A percentile compares a stretch with the other conserved stretches of the same genome.
These are phyloP conservation scores for Cercophora sp. DNA, from an alignment of 495 filamentous ascomycete species.

Conservation along the genomic window DNA sequence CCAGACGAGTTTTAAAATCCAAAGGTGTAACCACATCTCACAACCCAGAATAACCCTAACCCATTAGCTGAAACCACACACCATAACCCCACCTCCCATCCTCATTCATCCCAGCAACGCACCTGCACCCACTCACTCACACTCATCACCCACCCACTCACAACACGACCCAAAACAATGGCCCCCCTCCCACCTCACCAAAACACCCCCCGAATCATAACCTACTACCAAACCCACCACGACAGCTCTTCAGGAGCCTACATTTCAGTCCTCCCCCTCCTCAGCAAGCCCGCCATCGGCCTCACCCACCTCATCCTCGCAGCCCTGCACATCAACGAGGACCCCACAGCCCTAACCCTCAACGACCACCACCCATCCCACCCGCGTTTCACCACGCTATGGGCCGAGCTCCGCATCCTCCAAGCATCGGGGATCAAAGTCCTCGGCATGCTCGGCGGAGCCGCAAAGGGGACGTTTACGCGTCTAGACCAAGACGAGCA, in stretches of 20 bases:
- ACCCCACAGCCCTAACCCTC: constrained; percentile 57
- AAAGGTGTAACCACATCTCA: no score
- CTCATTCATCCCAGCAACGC: no score
- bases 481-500: constrained; percentile 55
- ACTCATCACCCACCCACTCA: no score
- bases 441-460: constrained; percentile 82
- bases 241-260: constrained; percentile 53
- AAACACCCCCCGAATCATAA: constrained; percentile 15
- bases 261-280: constrained; percentile 67
- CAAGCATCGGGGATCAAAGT: constrained; percentile 66
- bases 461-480: constrained; percentile 63
- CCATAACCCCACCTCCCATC: no score
- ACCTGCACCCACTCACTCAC: no score
- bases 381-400: constrained; percentile 55
- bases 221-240: constrained; percentile 40
- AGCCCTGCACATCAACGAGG: constrained; percentile 75
- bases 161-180: no score
- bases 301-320: constrained; percentile 75
- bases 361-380: constrained; percentile 68
- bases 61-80: no score
- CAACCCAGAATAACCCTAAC: no score
- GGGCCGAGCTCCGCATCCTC: constrained; percentile 65
- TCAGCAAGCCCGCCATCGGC: constrained; percentile 49
- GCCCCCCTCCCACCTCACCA: constrained; percentile 15
- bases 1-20: no score